These are phyloP conservation scores for Irpex sp. DNA, from an alignment of 1,284 basidiomycete species.

Conservation along the genomic window DNA sequence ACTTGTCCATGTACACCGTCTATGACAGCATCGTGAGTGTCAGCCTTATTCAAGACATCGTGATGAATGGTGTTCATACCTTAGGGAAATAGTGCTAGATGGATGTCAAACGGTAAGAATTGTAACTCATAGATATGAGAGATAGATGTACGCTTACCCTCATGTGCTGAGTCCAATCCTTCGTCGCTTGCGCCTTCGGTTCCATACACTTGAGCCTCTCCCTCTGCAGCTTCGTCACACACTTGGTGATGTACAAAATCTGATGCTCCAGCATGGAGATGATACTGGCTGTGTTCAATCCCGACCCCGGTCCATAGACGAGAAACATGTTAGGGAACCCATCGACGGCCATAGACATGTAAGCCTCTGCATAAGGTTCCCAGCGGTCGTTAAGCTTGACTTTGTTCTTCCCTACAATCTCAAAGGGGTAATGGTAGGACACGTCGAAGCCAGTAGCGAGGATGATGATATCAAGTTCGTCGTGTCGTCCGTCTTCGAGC, in stretches of 20 bases:
- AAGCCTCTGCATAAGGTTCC: conserved; percentile 60
- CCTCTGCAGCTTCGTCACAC: conserved; percentile 62
- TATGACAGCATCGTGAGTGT: conserved; percentile 29
- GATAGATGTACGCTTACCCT: conserved; percentile 42
- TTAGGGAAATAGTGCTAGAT: conserved; percentile 53
- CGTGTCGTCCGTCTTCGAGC: conserved; percentile 57
- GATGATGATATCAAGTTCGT: conserved; percentile 63
- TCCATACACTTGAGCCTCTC: conserved; percentile 69
- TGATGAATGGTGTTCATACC: conserved; percentile 33
- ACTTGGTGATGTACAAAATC: conserved; percentile 60
- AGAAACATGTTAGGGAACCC: conserved; percentile 73
- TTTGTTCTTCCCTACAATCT: conserved; percentile 60
- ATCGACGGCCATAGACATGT: conserved; percentile 62
- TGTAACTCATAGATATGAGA: not conserved
- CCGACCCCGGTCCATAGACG: conserved; percentile 63
- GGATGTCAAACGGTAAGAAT: not conserved
- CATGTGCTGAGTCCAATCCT: conserved; percentile 49
- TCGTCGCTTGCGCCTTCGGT: conserved; percentile 60
- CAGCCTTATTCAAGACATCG: too few species aligned
- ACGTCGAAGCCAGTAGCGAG: conserved; percentile 59
- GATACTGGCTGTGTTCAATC: conserved; percentile 58
- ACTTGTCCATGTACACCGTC: conserved; percentile 69
- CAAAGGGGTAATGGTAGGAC: conserved; percentile 56
- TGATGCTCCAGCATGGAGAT: conserved; percentile 62
- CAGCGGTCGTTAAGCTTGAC: conserved; percentile 56